Evolutionary conservation across 192 early-diverging fungal species (phyloP), one percentile per base, ranked within the genome.

Genomic region (Thoreauomyces humboldtii): DNA sequence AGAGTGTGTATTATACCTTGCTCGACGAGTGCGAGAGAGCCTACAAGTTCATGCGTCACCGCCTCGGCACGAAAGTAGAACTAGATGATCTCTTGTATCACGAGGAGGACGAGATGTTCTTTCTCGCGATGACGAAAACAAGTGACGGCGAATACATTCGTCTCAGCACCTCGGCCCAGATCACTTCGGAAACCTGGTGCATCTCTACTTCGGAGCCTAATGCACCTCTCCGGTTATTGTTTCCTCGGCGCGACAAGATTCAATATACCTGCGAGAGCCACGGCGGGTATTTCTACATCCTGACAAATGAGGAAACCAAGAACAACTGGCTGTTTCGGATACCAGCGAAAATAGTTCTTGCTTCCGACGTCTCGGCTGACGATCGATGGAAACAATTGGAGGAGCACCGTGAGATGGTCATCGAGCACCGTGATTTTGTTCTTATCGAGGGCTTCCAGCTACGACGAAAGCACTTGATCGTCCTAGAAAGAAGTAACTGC

Each of bases 101-200:
- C 28, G 82, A 86, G 45, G 53, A 24, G 19, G 84, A 86, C 65
- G 84, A 86, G 58, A 86, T 82, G 84, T 86, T 77, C 29, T 84
- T 75, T 42, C 37, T 85, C n/a, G 70, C 77, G 11, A 38, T 86
- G 58, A 77, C 78, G 17, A 86, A 86, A 42, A 73, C 80, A 2
- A 73, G 74, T 52, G 67, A 81, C 52, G 75, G 73, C 22, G 67
- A 60, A 58, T 86, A 73, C 61, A 70, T 86, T 37, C 33, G 85
- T 27, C 61, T 86, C 54, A 79, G 77, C 56, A 47, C 78, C 19
- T 52, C 72, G 19, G 82, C 84, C 1, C 82, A 82, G 47, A 65
- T 85, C 38, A 86, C 84, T 1, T 82, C 79, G 24, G 84, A 86
- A 55, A 81, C 72, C 0, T 27, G 72, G 17, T 78, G 61, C 56